Base-by-base conservation (phyloP, 768 basidiomycete species). In the Cantharellus anzutake region DNA sequence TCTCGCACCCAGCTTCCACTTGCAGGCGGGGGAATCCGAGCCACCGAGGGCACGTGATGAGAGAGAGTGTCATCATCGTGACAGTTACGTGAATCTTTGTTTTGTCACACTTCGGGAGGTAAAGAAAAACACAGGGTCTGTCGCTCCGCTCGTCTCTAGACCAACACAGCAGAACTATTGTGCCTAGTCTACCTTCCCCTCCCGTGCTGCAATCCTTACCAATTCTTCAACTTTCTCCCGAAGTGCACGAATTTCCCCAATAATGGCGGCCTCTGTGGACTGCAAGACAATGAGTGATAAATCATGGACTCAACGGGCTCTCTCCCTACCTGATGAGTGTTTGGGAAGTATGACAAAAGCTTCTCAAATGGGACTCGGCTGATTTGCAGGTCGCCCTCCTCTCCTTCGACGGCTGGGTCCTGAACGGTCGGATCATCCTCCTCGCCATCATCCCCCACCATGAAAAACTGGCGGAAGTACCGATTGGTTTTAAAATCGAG, bases 391-490 rank as follows among this genome's bases (percentile, higher is more conserved):
- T 81, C 84, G 5, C 74, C 75, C 41, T 78, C 76, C 51, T 76
- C 76, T 51, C 73, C 75, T 56, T 81, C 77, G 35, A 83, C 76
- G 7, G 72, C 70, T 2, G 88, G 88, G 66, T 90, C 76, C 60
- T 75, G 74, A 61, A 72, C 69, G 60, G 72, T 70, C 1, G 79
- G 77, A 52, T 71, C 72, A 56, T 84, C 80, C 35, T 74, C 73
- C 35, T 74, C 76, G 40, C 77, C 80, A 64, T 84, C 78, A 64
- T 84, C 79, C 11, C 53, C 60, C 34, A 75, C 69, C 50, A 77
- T 68, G 61, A 89, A 75, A 83, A 88, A 86, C 60, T 74, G 77
- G 42, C 77, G 75, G 68, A 86, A 71, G 84, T 85, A 88, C 4
- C 68, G 70, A 63, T 78, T 75, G 63, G 76, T 79, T 37, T 70